These are phyloP conservation scores for Thielaviopsis punctulata DNA, from an alignment of 2,329 filamentous ascomycete species.

Conservation along the genomic window DNA sequence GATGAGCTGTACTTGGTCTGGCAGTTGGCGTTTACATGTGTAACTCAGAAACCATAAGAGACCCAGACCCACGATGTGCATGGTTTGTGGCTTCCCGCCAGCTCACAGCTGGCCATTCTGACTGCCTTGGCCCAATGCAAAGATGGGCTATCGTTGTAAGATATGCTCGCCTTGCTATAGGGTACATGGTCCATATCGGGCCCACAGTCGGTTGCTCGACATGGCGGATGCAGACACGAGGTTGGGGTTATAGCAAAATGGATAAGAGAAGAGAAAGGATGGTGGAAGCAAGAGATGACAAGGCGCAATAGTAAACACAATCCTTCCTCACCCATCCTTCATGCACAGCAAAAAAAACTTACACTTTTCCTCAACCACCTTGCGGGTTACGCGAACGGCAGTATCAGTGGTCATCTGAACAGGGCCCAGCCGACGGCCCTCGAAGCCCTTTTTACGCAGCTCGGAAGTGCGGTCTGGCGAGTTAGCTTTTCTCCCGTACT, in stretches of 20 bases:
- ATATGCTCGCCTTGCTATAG: too few species aligned
- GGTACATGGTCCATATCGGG: background rate
- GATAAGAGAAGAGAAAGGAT: background rate
- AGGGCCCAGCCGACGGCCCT: slow-evolving; percentile 70
- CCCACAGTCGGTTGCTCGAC: background rate
- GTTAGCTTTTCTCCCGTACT: too few species aligned
- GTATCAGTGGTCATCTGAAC: slow-evolving; percentile 99
- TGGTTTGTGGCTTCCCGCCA: background rate
- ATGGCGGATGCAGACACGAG: background rate
- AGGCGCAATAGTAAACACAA: background rate
- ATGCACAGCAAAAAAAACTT: slow-evolving; percentile 10
- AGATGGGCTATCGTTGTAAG: too few species aligned
- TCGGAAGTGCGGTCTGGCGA: slow-evolving; percentile 78
- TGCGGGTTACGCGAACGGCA: slow-evolving; percentile 79
- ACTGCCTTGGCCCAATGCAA: too few species aligned
- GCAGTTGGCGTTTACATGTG: background rate
- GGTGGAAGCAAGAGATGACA: background rate
- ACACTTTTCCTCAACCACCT: slow-evolving; percentile 76
- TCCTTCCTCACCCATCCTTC: too few species aligned
- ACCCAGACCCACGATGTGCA: background rate
- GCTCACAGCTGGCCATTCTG: background rate
- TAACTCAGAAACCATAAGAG: background rate
- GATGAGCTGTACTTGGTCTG: background rate
- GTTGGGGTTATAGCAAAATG: too few species aligned
- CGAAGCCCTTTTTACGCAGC: slow-evolving; percentile 80